Evolutionary conservation across 148 eudicot genomes (phyloP), one percentile per base, ranked within the genome.

Genomic region (Hydrangea macrophylla): DNA sequence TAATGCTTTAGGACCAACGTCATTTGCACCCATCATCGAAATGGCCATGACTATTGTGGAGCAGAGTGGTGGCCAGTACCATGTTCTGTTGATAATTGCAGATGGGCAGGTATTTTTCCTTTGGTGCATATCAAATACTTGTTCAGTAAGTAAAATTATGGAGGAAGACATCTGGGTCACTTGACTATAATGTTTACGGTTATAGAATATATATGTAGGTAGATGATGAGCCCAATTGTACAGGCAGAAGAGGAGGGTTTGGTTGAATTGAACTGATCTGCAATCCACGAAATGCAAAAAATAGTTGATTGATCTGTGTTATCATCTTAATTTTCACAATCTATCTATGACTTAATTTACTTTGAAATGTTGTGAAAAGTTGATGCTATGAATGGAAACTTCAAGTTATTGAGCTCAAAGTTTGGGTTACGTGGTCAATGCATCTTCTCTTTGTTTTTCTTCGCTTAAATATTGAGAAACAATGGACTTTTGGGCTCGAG

Each of bases 51-150:
- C 96, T 24, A 88, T 90, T 64, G 97, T 90, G 60, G 97, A 94
- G 76, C 81, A 85, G 73, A 94, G 91, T 81, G 90, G 90, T 48
- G 99, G 99, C 27, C 99, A 94, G 69, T 94, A 94, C 72, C 99
- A 94, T 78, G 99, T 94, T 65, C 65, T 94, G 37, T 45, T 94
- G 26, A 85, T 94, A 25, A 91, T 94, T 78, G 99, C 99, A 33
- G 99, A 94, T 81, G 99, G 99, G 18, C 99, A 93, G 96, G 98
- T 90, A 82, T 48, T 18, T 63, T 25, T 40, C 31, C 60, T 25
- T 39, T 42, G 26, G 20, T 27, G 40, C 6, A 44, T 33, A 17
- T 33, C 30, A 35, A 42, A 8, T 48, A 12, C 44, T 24, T 48
- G 45, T 1, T 40, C 33, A 0, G 32, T 28, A 27, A 53, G 69